Percentiles rank a stretch among this genome's conserved stretches.
phyloP scores from a whole-genome alignment of 1,139 yeast genomes.

The Yamadazyma atlantica region DNA sequence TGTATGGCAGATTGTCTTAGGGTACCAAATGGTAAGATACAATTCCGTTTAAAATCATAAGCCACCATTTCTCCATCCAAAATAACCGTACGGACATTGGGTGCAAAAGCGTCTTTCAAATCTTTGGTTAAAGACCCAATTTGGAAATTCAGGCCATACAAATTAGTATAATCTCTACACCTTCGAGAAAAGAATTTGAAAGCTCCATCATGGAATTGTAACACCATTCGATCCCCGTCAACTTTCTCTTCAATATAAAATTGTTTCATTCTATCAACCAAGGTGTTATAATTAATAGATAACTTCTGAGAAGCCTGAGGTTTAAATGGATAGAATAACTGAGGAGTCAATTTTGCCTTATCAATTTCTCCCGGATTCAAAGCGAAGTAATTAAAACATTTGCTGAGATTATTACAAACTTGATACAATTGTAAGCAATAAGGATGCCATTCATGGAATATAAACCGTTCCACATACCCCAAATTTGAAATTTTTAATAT shows the following conservation, averaged over 20 bases:
- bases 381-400: slow-evolving; percentile 56
- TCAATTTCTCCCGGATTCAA: slow-evolving; percentile 37
- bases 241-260: slow-evolving; percentile 86
- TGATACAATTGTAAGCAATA: slow-evolving; percentile 67
- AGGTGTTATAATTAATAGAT: slow-evolving; percentile 44
- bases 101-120: slow-evolving; percentile 44
- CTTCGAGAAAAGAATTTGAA: slow-evolving; percentile 68
- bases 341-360: slow-evolving; percentile 45
- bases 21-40: slow-evolving; percentile 76
- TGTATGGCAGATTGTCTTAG: slow-evolving; percentile 69
- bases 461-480: slow-evolving; percentile 59
- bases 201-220: slow-evolving; percentile 52
- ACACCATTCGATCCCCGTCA: slow-evolving; percentile 87
- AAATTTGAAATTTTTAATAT: slow-evolving; percentile 59
- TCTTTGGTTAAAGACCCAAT: slow-evolving; percentile 65
- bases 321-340: slow-evolving; percentile 55
- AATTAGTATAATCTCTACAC: slow-evolving; percentile 68
- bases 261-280: slow-evolving; percentile 43
- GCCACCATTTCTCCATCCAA: slow-evolving; percentile 96
- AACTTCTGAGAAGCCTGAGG: slow-evolving; percentile 71
- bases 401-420: slow-evolving; percentile 64
- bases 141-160: slow-evolving; percentile 66
- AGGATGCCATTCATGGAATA: slow-evolving; percentile 75
- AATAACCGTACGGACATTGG: slow-evolving; percentile 49
- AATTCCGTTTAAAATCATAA: slow-evolving; percentile 63